Evolutionary conservation across 2,329 filamentous ascomycete genomes (phyloP).

Genomic region (Zasmidium cellare): DNA sequence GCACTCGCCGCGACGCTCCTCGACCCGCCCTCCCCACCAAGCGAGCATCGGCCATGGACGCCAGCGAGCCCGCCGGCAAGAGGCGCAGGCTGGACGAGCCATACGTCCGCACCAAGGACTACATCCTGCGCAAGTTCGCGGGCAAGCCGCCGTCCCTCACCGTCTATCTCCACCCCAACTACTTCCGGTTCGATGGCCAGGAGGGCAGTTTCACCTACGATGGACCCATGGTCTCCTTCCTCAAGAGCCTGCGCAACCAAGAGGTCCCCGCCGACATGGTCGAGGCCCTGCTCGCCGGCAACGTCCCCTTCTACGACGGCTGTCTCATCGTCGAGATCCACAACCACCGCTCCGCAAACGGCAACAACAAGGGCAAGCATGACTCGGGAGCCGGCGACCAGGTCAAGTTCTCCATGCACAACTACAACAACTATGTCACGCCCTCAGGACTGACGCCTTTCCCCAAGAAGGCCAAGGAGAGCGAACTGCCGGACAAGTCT

Average conservation of each 20-base stretch:
- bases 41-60: constrained; percentile 31
- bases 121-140: constrained; percentile 80
- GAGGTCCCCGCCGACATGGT: constrained; percentile 90
- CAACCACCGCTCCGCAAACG: constrained; percentile 72
- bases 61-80: constrained; percentile 24
- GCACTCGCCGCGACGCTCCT: constrained; percentile 41
- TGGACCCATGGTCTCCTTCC: constrained; percentile 80
- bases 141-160: constrained; percentile 77
- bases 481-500: constrained; percentile 47
- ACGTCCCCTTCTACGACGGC: constrained; percentile 84
- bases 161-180: constrained; percentile 78
- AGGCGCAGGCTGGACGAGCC: constrained; percentile 34
- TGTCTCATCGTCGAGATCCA: constrained; percentile 94
- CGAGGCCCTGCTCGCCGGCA: constrained; percentile 68
- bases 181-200: constrained; percentile 92
- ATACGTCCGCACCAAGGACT: constrained; percentile 66
- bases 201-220: constrained; percentile 90
- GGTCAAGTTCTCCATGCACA: constrained; percentile 81
- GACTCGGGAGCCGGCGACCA: constrained; percentile 57
- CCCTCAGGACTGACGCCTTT: constrained; percentile 83
- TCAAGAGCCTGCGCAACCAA: constrained; percentile 70
- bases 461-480: constrained; percentile 43
- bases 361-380: constrained; percentile 43
- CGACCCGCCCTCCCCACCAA: constrained; percentile 35
- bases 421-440: constrained; percentile 85